Evolutionary conservation across 371 early-diverging fungal genomes (phyloP).

Genomic region (Rhizopus arrhizus): DNA sequence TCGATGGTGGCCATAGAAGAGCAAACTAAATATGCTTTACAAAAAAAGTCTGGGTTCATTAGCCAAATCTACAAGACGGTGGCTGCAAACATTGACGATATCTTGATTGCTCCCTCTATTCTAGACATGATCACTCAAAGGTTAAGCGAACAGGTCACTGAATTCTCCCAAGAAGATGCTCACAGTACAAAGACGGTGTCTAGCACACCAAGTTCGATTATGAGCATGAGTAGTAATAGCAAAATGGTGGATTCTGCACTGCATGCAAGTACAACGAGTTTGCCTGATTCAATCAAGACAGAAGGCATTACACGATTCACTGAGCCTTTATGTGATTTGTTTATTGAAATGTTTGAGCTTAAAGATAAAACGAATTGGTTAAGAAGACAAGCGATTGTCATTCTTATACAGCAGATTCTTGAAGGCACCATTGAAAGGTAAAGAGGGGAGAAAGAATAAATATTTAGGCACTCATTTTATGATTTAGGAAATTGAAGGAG

Average conservation of each 20-base stretch:
- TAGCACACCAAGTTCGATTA: constrained; percentile 14
- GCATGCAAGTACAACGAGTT: constrained; percentile 7
- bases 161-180: constrained; percentile 41
- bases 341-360: constrained; percentile 87
- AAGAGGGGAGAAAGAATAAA: background rate
- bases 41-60: constrained; percentile 55
- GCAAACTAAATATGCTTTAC: background rate
- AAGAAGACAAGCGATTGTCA: constrained; percentile 80
- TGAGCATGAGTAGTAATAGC: constrained; percentile 2
- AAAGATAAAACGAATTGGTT: constrained; percentile 87
- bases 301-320: constrained; percentile 63
- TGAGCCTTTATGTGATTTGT: constrained; percentile 77
- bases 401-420: constrained; percentile 81
- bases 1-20: constrained; percentile 13
- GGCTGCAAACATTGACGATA: constrained; percentile 69
- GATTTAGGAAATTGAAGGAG: constrained; percentile 50
- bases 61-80: constrained; percentile 74
- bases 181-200: constrained; percentile 5
- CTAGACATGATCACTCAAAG: constrained; percentile 74
- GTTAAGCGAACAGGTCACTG: constrained; percentile 69
- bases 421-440: constrained; percentile 86
- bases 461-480: background rate
- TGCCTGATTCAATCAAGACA: constrained; percentile 29
- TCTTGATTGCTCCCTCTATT: constrained; percentile 69
- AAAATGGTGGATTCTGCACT: background rate